Percentiles rank a stretch among this genome's conserved stretches.
Evolutionary conservation across 257 asterid species (phyloP).

Genomic region (Nicotiana tomentosiformis): DNA sequence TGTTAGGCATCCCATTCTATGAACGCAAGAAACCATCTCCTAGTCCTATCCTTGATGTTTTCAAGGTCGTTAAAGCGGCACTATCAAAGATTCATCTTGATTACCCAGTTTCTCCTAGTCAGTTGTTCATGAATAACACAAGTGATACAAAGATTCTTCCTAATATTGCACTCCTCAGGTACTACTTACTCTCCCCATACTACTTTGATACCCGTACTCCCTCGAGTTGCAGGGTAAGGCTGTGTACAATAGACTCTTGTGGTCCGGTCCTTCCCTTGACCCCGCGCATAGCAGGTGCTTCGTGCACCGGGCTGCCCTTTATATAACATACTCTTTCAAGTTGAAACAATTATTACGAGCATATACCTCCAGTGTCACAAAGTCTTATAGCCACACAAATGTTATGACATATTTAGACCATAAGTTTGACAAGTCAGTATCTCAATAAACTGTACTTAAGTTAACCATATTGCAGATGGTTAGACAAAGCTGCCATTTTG

Average conservation of each 20-base stretch:
- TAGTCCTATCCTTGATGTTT: not conserved
- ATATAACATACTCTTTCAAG: no score
- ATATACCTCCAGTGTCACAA: no score
- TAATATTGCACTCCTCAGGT: not conserved
- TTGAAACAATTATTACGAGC: no score
- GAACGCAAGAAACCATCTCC: not conserved
- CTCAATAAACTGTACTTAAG: not conserved
- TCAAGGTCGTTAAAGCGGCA: not conserved
- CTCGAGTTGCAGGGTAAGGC: not conserved
- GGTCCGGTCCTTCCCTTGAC: no score
- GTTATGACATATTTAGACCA: no score
- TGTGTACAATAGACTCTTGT: no score
- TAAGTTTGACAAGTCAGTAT: no score
- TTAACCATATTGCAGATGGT: slow-evolving; percentile 9
- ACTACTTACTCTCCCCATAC: not conserved
- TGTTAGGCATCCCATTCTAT: not conserved
- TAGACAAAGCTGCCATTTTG: slow-evolving; percentile 19
- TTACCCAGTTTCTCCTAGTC: not conserved
- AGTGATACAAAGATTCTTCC: not conserved
- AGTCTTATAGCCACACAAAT: no score
- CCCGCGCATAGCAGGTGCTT: no score
- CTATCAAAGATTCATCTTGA: not conserved
- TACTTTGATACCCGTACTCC: no score
- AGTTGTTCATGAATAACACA: not conserved
- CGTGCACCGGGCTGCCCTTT: no score